These are phyloP conservation scores for Rhizophlyctis rosea DNA, from an alignment of 192 early-diverging fungal species.

Conservation along the genomic window DNA sequence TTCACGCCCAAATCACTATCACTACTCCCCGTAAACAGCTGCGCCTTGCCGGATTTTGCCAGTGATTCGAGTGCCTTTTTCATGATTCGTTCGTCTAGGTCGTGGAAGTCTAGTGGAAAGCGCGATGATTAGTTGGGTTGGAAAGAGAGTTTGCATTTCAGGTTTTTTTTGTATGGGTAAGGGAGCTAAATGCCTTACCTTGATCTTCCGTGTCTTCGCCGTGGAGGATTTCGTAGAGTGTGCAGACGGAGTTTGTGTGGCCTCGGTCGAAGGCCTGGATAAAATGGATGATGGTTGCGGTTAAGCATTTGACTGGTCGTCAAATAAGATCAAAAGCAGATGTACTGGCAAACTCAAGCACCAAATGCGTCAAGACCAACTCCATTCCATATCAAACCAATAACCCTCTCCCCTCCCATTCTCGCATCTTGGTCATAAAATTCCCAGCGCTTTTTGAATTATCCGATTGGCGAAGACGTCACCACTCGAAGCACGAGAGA, in stretches of 20 bases:
- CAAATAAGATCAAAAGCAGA: no score
- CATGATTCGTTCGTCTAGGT: constrained; percentile 66
- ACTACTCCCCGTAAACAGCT: constrained; percentile 64
- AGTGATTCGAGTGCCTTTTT: constrained; percentile 77
- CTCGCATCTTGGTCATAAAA: no score
- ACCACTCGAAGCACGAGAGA: neutral
- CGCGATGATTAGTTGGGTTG: neutral
- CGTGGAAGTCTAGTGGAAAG: constrained; percentile 69
- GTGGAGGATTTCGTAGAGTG: constrained; percentile 83
- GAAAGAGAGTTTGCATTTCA: constrained; percentile 5
- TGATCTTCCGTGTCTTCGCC: constrained; percentile 75
- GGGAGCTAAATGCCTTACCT: no score
- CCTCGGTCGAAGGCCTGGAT: constrained; percentile 64
- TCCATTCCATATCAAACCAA: no score
- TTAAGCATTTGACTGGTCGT: no score
- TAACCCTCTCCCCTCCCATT: no score
- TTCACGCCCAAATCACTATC: constrained; percentile 79
- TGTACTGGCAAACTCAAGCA: no score
- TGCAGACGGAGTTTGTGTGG: constrained; percentile 76
- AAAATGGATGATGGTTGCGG: neutral
- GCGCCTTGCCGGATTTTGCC: constrained; percentile 77
- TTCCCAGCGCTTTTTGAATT: no score
- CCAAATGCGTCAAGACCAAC: no score
- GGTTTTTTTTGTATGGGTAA: neutral
- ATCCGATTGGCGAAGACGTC: no score